These are phyloP conservation scores for Cyclanthera cordifolia DNA, from an alignment of 306 rosid species.

Conservation along the genomic window DNA sequence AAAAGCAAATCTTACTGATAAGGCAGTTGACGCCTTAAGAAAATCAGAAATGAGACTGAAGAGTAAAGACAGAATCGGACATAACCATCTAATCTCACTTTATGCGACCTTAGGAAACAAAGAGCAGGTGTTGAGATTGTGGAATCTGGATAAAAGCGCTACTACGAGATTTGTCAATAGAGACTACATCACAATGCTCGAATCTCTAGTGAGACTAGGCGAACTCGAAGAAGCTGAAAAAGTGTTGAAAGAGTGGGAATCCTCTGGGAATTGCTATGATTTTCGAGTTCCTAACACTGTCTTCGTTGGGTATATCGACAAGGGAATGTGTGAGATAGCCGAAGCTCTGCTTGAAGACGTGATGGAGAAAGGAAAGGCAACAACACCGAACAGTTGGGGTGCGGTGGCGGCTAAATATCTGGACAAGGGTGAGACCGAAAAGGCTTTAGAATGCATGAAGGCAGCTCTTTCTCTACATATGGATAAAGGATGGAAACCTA, in stretches of 20 bases:
- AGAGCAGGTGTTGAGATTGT: constrained; percentile 57
- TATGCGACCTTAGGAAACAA: constrained; percentile 40
- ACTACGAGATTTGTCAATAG: constrained; percentile 60
- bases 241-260: constrained; percentile 59
- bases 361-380: constrained; percentile 37
- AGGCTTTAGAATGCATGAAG: constrained; percentile 43
- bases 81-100: constrained; percentile 67
- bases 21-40: constrained; percentile 48
- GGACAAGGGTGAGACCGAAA: constrained; percentile 40
- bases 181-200: constrained; percentile 47
- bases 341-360: constrained; percentile 51
- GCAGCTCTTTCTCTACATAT: constrained; percentile 28
- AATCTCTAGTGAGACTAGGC: constrained; percentile 53
- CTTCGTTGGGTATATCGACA: constrained; percentile 35
- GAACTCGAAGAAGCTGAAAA: constrained; percentile 63
- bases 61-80: constrained; percentile 47
- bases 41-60: constrained; percentile 56
- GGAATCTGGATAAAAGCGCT: constrained; percentile 51
- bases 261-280: constrained; percentile 64
- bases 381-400: constrained; percentile 48
- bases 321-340: constrained; percentile 47
- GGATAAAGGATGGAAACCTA: constrained; percentile 51
- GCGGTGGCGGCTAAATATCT: constrained; percentile 42
- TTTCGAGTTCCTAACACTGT: constrained; percentile 41
- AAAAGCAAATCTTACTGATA: constrained; percentile 30